A percentile compares a stretch with the other conserved stretches of the same genome.
These are phyloP conservation scores for Ceratocystis variospora DNA, from an alignment of 2,329 filamentous ascomycete species.

Conservation along the genomic window DNA sequence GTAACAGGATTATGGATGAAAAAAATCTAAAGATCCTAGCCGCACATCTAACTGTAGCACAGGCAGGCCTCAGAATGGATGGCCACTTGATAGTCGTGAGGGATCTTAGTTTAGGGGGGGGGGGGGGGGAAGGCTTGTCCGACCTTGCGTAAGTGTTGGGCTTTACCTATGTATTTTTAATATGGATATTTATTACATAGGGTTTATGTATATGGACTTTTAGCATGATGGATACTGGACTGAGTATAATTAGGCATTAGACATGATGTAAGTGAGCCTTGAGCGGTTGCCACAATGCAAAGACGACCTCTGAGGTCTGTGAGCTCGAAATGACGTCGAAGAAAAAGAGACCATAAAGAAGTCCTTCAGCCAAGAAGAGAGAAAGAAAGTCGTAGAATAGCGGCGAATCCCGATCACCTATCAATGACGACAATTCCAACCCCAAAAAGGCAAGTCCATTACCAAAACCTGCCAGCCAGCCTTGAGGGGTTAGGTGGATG, in stretches of 20 bases:
- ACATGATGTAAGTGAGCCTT: no score
- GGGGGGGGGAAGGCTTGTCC: background rate
- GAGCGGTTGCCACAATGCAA: no score
- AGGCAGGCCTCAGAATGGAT: background rate
- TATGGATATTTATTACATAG: no score
- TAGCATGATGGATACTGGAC: no score
- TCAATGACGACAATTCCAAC: background rate
- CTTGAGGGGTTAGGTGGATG: background rate
- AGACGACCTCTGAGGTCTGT: no score
- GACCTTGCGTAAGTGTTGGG: background rate
- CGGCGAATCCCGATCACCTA: background rate
- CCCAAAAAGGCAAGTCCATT: background rate
- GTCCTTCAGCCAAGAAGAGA: background rate
- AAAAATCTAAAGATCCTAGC: background rate
- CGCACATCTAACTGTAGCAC: background rate
- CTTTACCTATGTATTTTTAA: background rate
- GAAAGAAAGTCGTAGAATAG: background rate
- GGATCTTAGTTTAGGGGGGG: no score
- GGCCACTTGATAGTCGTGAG: background rate
- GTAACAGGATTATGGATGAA: background rate
- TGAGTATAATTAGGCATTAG: no score
- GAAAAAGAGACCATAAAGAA: background rate
- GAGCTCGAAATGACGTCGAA: no score
- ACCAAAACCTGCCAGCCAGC: background rate
- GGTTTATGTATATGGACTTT: no score